phyloP scores from a whole-genome alignment of 1,139 yeast genomes.

The Hyphopichia wangnamkhiaoensis region DNA sequence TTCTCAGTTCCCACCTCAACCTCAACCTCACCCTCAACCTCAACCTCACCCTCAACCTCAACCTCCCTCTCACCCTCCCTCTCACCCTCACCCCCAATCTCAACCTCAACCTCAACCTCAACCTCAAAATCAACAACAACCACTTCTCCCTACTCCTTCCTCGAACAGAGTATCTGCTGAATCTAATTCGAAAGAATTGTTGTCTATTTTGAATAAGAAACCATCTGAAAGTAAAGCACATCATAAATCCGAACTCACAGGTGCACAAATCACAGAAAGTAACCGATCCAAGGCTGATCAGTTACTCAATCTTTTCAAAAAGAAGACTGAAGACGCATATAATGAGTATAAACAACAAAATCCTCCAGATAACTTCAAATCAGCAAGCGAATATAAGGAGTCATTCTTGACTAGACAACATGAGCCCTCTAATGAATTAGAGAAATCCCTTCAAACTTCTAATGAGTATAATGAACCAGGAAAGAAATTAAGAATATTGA shows the following conservation, averaged over 20 bases:
- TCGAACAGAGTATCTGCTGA: constrained; percentile 32
- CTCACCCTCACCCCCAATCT: constrained; percentile 11
- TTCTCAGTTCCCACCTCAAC: constrained; percentile 3
- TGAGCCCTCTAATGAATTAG: constrained; percentile 31
- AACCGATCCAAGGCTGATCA: constrained; percentile 41
- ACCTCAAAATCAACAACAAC: constrained; percentile 51
- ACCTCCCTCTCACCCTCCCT: constrained; percentile 27
- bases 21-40: constrained; percentile 11
- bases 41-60: constrained; percentile 12
- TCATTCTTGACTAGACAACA: constrained; percentile 9
- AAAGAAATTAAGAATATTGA: constrained; percentile 34
- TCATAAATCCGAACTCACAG: constrained; percentile 12
- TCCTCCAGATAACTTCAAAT: not conserved
- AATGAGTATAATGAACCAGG: constrained; percentile 18
- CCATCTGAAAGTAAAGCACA: constrained; percentile 17
- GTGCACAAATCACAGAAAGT: constrained; percentile 9
- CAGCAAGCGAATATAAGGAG: constrained; percentile 4
- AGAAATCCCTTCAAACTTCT: constrained; percentile 20
- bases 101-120: constrained; percentile 12
- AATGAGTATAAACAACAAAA: not conserved
- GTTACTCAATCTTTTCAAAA: constrained; percentile 38
- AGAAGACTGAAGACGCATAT: constrained; percentile 5
- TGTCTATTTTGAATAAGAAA: constrained; percentile 48
- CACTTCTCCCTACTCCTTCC: constrained; percentile 44
- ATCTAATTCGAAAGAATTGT: constrained; percentile 52